A percentile compares a stretch with the other conserved stretches of the same genome.
Conservation (phyloP, 78 protist species). For the Dictyostelium intermedium region DNA sequence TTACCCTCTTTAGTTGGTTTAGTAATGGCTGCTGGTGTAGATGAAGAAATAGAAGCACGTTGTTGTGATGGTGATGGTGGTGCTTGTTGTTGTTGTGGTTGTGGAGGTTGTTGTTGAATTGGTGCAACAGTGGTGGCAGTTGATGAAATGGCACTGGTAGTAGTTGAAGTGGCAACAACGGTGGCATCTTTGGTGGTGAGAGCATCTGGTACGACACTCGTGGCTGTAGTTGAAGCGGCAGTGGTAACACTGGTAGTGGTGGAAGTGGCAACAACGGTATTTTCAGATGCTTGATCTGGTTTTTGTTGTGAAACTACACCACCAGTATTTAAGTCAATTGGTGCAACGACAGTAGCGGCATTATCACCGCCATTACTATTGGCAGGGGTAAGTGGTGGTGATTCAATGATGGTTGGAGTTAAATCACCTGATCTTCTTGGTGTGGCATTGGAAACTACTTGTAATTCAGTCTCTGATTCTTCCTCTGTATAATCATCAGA, state of each 20-base stretch:
- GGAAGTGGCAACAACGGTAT: background rate
- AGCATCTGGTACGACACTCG: background rate
- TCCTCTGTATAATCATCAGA: background rate
- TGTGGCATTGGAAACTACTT: background rate
- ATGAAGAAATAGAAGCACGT: background rate
- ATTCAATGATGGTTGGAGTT: background rate
- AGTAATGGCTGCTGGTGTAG: background rate
- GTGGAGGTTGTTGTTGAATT: background rate
- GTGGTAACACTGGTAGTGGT: background rate
- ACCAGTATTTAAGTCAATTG: background rate
- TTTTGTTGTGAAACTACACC: background rate
- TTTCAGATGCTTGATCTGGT: constrained; percentile 6
- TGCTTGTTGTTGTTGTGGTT: background rate
- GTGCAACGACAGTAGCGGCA: background rate
- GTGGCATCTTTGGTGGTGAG: background rate
- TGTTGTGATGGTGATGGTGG: constrained; percentile 22
- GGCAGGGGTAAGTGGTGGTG: background rate
- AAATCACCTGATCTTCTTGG: background rate
- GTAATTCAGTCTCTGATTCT: background rate
- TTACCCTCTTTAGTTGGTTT: background rate
- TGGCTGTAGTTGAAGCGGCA: background rate
- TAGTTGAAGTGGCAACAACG: background rate
- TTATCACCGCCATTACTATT: background rate
- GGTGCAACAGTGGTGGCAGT: background rate
- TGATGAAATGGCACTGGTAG: background rate